Base-by-base conservation (phyloP, 305 asterid genomes). In the Caryopteris hybrid region DNA sequence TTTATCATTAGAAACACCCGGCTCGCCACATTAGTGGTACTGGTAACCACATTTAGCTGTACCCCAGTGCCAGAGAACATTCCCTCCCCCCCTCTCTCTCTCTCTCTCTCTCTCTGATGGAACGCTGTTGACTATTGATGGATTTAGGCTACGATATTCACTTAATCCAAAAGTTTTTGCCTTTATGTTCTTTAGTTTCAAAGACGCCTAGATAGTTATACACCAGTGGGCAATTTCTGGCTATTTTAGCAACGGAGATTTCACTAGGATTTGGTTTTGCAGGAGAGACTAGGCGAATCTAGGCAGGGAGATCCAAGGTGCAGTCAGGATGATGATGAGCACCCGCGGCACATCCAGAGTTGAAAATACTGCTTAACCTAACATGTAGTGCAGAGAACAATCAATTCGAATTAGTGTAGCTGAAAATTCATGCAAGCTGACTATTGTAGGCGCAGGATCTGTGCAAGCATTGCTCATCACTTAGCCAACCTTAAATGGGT, bases 271-370 rank as follows among this genome's bases (percentile, higher is more conserved):
- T 38, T 43, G 33, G 23, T 68, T 70, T 62, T 81, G 69, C 86
- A 86, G 90, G 92, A 79, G 87, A 79, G 90, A 68, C 84, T 81
- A 16, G 88, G 85, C 14, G 91, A 85, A 55, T 73, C 88, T 18
- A 82, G 65, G 46, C 68, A 70, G 46, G 88, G 78, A 11, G 87
- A 82, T 72, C 84, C 79, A 20, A 77, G 83, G 68, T 57, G 83
- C 36, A 53, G 76, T 68, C 68, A 71, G 74, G 81, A 81, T 46
- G 81, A 79, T 52, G 38, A 41, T 57, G 45, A 43, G 22, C 46
- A 13, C n/a, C 14, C 42, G 20, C 66, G 74, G 54, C 38, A 66
- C 52, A 20, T 16, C 16, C 68, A 69, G 55, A 78, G 74, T 60
- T 74, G 69, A 58, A 74, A 76, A 63, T 52, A 63, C 45, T n/a